Base-by-base conservation (phyloP, 2,329 filamentous ascomycete species). In the Penicillium sp. region DNA sequence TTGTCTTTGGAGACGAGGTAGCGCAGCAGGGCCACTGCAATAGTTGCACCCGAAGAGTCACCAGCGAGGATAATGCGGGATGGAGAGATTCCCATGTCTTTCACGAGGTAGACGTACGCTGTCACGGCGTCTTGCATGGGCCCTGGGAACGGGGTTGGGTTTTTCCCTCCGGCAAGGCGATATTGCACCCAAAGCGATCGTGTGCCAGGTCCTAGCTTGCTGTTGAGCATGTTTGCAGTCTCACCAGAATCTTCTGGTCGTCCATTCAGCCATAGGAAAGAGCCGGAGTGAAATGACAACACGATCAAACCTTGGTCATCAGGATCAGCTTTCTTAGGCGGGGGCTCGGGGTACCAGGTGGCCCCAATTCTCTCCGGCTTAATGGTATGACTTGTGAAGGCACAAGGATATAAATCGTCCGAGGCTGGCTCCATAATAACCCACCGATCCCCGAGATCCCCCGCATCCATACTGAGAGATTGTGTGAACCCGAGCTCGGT, bases 61-160 rank as follows among this genome's bases (percentile, higher is more conserved):
- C 66, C 65, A 6, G 54, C 59, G 21, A 68, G 35, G 4, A 67
- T 37, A 26, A 68, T 66, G 6, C 60, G 66, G 10, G 49, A 57
- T 5, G 66, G 59, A 2, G 62, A 60, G 47, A 67, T 66, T 21
- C 55, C 48, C 2, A 65, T n/a, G 3, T 59, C 57, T 25, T 60
- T 53, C 19, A 66, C 42, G 21, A 67, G 60, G 25, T 67, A 66
- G 27, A 59, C 19, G 39, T 67, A 67, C 9, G 64, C 59, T 1
- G 65, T 61, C 26, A 67, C 51, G n/a, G 64, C 63, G 25, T 67
- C 65, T 62, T 67, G 65, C 35, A 67, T 58, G 11, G 63, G 61
- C 9, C 55, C 65, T 1, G 65, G 64, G 37, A 60, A 67, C 3
- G 57, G 53, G 25, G 50, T 58, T 39, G 55, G 49, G 19, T 54